phyloP scores from a whole-genome alignment of 805 yeast genomes.

The Spathaspora arborariae region DNA sequence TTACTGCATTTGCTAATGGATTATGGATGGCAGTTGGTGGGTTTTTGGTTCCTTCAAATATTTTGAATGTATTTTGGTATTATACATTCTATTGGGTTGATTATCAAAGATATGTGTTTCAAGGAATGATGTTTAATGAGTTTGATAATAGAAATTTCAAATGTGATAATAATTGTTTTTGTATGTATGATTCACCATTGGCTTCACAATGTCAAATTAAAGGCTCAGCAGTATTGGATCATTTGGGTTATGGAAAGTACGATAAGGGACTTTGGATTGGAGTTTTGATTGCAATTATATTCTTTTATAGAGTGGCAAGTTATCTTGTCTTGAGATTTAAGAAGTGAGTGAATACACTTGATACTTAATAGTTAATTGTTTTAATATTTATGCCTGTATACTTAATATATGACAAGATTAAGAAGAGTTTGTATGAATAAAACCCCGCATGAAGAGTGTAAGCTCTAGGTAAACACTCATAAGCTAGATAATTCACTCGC shows the following conservation, averaged over 20 bases:
- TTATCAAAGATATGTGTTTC: conserved; percentile 40
- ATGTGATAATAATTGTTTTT: conserved; percentile 33
- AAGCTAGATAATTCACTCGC: too few relatives aligned
- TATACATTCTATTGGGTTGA: conserved; percentile 39
- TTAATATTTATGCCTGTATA: neutral
- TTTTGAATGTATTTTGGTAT: conserved; percentile 36
- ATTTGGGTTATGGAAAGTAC: conserved; percentile 24
- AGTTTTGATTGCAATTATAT: conserved; percentile 25
- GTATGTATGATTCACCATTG: conserved; percentile 28
- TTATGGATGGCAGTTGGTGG: conserved; percentile 45
- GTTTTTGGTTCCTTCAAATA: conserved; percentile 30
- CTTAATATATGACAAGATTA: too few relatives aligned
- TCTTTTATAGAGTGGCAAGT: conserved; percentile 23
- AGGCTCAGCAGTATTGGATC: conserved; percentile 29
- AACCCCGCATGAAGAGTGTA: too few relatives aligned
- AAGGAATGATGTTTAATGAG: conserved; percentile 42
- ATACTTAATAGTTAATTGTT: neutral
- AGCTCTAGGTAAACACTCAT: too few relatives aligned
- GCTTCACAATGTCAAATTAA: conserved; percentile 25
- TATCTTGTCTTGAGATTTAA: conserved; percentile 17
- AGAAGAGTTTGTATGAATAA: too few relatives aligned
- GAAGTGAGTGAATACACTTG: neutral
- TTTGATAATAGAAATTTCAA: conserved; percentile 21
- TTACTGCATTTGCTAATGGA: conserved; percentile 39
- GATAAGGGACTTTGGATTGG: conserved; percentile 35